Evolutionary conservation across 257 asterid genomes (phyloP).

Genomic region (Petrea volubilis): DNA sequence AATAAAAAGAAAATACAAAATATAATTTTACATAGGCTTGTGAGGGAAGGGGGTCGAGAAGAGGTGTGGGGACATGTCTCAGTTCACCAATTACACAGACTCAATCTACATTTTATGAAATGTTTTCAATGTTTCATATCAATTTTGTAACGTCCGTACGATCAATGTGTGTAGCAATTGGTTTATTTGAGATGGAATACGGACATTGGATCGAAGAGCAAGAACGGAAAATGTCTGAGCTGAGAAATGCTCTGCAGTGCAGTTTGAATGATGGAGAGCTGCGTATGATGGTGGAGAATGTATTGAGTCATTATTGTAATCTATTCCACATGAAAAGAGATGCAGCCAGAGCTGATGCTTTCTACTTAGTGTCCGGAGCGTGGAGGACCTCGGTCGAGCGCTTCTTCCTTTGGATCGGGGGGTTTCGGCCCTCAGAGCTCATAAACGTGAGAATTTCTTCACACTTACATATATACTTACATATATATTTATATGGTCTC

Average conservation of each 20-base stretch:
- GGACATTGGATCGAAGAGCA: conserved; percentile 78
- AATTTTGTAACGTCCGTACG: too few species aligned
- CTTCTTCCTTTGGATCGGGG: conserved; percentile 93
- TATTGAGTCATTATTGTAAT: conserved; percentile 64
- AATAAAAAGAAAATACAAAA: too few species aligned
- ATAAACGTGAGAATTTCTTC: conserved; percentile 48
- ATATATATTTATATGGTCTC: background rate
- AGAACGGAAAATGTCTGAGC: conserved; percentile 58
- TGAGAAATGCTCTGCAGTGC: conserved; percentile 62
- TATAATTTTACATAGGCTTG: too few species aligned
- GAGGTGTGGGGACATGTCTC: too few species aligned
- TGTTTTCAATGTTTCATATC: too few species aligned
- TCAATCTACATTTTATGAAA: background rate
- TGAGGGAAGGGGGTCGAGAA: too few species aligned
- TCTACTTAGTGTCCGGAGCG: conserved; percentile 78
- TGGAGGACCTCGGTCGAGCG: conserved; percentile 90
- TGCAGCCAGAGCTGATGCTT: conserved; percentile 78
- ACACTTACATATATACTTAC: too few species aligned
- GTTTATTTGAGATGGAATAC: conserved; percentile 77
- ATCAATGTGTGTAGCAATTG: conserved; percentile 45
- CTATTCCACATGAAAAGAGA: conserved; percentile 78
- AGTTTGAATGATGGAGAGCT: conserved; percentile 59
- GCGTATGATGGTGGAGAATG: conserved; percentile 49
- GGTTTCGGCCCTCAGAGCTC: conserved; percentile 90
- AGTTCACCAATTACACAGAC: too few species aligned